Evolutionary conservation across 176 grass and related monocot species (phyloP).

Genomic region (Ensete glaucum): DNA sequence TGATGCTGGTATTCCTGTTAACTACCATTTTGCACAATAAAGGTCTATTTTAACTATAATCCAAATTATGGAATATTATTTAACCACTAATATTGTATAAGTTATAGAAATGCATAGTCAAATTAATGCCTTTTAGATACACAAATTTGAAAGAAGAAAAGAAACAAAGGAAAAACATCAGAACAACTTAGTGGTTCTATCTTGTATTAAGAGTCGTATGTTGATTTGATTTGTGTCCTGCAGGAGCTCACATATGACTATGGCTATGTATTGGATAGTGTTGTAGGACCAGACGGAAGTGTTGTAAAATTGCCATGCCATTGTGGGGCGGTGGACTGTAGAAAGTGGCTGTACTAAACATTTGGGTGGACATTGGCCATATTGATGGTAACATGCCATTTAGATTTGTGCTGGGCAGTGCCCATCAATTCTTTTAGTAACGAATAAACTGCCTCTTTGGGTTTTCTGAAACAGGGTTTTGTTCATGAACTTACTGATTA

Average conservation of each 20-base stretch:
- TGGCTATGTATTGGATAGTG: constrained; percentile 60
- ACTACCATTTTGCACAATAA: no score
- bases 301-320: constrained; percentile 38
- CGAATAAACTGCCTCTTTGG: no score
- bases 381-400: no score
- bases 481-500: no score
- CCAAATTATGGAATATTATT: no score
- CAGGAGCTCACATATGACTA: constrained; percentile 71
- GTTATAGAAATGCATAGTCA: neutral
- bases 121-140: neutral
- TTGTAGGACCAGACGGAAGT: constrained; percentile 47
- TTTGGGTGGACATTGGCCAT: neutral
- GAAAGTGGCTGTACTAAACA: constrained; percentile 54
- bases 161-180: neutral
- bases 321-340: constrained; percentile 55
- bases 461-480: no score
- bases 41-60: no score
- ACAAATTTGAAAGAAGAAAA: neutral
- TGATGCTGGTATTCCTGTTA: no score
- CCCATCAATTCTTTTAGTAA: no score
- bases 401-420: no score
- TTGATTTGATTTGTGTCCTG: constrained; percentile 2
- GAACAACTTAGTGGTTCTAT: neutral
- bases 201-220: neutral
- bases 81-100: no score